Conservation (phyloP, 768 basidiomycete genomes). For the Collybia mongolica region DNA sequence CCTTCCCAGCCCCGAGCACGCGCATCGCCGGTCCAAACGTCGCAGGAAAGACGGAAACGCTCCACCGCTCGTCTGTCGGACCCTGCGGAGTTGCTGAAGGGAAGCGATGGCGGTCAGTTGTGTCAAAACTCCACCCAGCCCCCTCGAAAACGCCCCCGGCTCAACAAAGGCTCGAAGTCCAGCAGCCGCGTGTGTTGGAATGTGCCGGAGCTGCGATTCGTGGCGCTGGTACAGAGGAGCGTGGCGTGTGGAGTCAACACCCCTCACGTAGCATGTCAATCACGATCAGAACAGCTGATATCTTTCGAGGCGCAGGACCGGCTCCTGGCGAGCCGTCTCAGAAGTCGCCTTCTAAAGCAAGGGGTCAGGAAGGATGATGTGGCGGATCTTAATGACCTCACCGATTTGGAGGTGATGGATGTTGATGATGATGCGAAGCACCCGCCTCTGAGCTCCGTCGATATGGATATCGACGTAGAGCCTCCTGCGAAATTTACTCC, state of each 20-base stretch:
- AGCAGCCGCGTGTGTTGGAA: neutral
- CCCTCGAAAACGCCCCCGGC: constrained; percentile 19
- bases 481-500: constrained; percentile 1
- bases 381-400: constrained; percentile 8
- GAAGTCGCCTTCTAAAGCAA: constrained; percentile 12
- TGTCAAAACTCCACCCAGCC: constrained; percentile 11
- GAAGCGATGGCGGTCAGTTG: constrained; percentile 3
- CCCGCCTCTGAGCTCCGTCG: constrained; percentile 9
- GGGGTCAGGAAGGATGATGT: constrained; percentile 12
- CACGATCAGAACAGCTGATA: neutral
- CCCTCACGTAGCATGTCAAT: neutral
- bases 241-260: constrained; percentile 13
- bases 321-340: constrained; percentile 17
- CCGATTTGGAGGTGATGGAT: constrained; percentile 8
- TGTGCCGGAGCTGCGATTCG: constrained; percentile 14
- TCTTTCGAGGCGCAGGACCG: constrained; percentile 14
- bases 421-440: constrained; percentile 7
- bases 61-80: constrained; percentile 8
- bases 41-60: constrained; percentile 14
- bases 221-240: constrained; percentile 18
- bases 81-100: neutral
- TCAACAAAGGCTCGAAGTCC: constrained; percentile 10
- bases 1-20: constrained; percentile 7
- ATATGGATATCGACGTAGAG: constrained; percentile 21
- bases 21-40: neutral